Base-by-base conservation (phyloP, 2,329 filamentous ascomycete species). In the Colletotrichum lentis region DNA sequence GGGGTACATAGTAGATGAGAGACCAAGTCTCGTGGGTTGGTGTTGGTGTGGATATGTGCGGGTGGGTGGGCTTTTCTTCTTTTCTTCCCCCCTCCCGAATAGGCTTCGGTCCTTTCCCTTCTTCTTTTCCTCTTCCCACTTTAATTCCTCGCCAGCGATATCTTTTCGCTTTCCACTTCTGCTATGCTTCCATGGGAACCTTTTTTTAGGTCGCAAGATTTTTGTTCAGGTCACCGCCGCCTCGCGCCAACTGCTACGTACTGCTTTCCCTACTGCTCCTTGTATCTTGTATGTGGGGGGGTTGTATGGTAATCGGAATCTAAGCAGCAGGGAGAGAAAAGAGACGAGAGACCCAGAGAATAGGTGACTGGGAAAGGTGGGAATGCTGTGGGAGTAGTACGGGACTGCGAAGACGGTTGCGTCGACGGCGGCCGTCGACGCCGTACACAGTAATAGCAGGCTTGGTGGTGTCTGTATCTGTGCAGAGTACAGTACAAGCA, bases 61-160 rank as follows among this genome's bases (percentile, higher is more conserved):
- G 8, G 69, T 72, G 70, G 70, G 72, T 73, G 75, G 71, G 71
- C 59, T 71, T 65, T 62, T 39, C 39, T 22, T 20, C 20, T 39
- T 20, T 53, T 10, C 11, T 37, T 53, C 22, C 16, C 39, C 27
- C 44, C 7, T 18, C 27, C 43, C 10, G 52, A n/a, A n/a, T 31
- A 39, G 24, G 7, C 50, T 54, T n/a, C 20, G 10, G 11, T 14
- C 16, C n/a, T 31, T n/a, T n/a, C 3, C 11, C 27, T 37, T 31
- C 41, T 8, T 49, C 56, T 43, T 41, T 41, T 65, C 47, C 18
- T 22, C 41, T 49, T 54, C 5, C 27, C 27, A 27, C 27, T 27
- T 27, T 27, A 27, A 27, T 27, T 6, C 27, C 5, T 27, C 27
- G 27, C 27, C 27, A 27, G 5, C 8, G 27, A 27, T 27, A 8